These are phyloP conservation scores for Aspergillus haitiensis DNA, from an alignment of 495 filamentous ascomycete species.

Conservation along the genomic window DNA sequence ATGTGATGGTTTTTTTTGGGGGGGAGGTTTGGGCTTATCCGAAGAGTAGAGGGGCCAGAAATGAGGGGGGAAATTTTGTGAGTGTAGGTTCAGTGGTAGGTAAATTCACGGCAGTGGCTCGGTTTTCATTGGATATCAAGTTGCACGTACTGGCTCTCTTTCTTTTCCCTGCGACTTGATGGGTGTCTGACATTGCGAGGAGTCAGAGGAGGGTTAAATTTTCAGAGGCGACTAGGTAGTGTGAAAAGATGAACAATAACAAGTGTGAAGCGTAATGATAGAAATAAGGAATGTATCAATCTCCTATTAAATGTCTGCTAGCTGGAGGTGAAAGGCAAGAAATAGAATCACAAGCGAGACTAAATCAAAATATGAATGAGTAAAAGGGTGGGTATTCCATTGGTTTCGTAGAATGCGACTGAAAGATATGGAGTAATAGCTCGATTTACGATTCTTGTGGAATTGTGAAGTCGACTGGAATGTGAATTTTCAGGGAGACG, in stretches of 20 bases:
- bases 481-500: too few relatives aligned
- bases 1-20: too few relatives aligned
- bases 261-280: background rate
- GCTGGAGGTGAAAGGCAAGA: background rate
- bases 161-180: constrained; percentile 48
- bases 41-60: background rate
- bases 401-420: too few relatives aligned
- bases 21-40: background rate
- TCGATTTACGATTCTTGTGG: too few relatives aligned
- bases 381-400: too few relatives aligned
- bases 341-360: background rate
- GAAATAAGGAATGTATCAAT: too few relatives aligned
- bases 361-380: too few relatives aligned
- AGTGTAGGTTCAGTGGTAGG: constrained; percentile 2
- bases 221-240: constrained; percentile 4
- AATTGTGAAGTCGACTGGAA: too few relatives aligned
- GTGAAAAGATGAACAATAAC: background rate
- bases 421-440: too few relatives aligned
- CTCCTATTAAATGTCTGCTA: too few relatives aligned
- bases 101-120: background rate
- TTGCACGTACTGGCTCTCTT: constrained; percentile 48
- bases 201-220: background rate
- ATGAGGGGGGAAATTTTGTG: constrained; percentile 14
- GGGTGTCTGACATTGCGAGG: constrained; percentile 36
- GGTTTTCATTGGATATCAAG: constrained; percentile 17